These are phyloP conservation scores for Ceratocystis harringtonii DNA, from an alignment of 2,329 filamentous ascomycete species.

Conservation along the genomic window DNA sequence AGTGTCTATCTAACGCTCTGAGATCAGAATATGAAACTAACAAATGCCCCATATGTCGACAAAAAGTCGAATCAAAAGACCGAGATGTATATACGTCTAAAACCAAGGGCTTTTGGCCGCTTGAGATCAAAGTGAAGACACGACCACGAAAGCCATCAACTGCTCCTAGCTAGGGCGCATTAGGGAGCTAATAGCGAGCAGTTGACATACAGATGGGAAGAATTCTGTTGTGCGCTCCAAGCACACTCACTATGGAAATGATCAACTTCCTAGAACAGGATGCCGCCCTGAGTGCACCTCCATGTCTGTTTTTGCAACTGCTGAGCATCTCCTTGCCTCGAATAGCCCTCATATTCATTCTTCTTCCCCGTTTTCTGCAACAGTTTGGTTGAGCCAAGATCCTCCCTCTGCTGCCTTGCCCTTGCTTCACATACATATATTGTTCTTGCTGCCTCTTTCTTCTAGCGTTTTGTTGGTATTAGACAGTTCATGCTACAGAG, in stretches of 20 bases:
- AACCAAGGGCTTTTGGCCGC: slow-evolving; percentile 40
- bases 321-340: no score
- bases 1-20: slow-evolving; percentile 46
- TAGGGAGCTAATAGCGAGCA: neutral
- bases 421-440: neutral
- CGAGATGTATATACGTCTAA: slow-evolving; percentile 29
- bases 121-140: slow-evolving; percentile 49
- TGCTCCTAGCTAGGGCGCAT: neutral
- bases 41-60: slow-evolving; percentile 49
- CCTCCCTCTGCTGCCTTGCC: neutral
- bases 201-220: no score
- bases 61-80: slow-evolving; percentile 38
- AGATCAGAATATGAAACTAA: slow-evolving; percentile 40
- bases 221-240: no score
- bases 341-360: neutral
- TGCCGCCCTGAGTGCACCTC: no score
- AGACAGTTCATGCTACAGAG: neutral
- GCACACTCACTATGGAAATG: no score
- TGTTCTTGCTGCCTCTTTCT: neutral
- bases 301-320: no score
- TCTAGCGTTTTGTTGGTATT: slow-evolving; percentile 22
- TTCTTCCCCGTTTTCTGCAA: neutral
- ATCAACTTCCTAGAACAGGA: no score
- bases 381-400: neutral
- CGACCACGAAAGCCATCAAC: slow-evolving; percentile 29